Percentiles rank a stretch among this genome's conserved stretches.
Evolutionary conservation across 2,329 filamentous ascomycete species (phyloP).

Genomic region (Colletotrichum lindemuthianum): DNA sequence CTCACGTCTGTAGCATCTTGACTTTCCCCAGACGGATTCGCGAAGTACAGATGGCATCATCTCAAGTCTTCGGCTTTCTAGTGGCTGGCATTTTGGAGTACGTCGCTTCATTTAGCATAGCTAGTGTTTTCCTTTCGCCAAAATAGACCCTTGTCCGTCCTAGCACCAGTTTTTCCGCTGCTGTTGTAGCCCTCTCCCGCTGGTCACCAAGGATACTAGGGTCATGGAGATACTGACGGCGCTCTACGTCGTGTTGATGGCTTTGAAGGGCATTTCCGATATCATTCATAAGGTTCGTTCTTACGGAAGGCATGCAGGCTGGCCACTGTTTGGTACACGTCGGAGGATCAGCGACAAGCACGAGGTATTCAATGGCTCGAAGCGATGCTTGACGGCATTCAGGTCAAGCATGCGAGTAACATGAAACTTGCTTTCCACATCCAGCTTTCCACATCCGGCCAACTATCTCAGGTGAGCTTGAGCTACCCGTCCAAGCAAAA

Average conservation of each 20-base stretch:
- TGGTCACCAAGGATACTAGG: constrained; percentile 70
- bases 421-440: background rate
- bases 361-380: constrained; percentile 34
- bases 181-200: constrained; percentile 66
- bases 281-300: constrained; percentile 80
- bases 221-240: constrained; percentile 80
- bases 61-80: constrained; percentile 80
- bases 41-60: constrained; percentile 83
- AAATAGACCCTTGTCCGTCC: no score
- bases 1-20: constrained; percentile 5
- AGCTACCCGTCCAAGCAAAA: constrained; percentile 71
- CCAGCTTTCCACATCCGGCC: background rate
- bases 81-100: constrained; percentile 73
- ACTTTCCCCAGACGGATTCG: constrained; percentile 73
- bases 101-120: constrained; percentile 73
- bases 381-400: constrained; percentile 72
- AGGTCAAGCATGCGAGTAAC: constrained; percentile 71
- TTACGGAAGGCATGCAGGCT: constrained; percentile 83
- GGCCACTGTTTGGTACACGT: constrained; percentile 64
- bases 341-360: constrained; percentile 37
- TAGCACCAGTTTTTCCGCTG: no score
- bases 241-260: constrained; percentile 84
- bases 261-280: constrained; percentile 78
- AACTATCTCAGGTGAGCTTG: constrained; percentile 74
- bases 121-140: constrained; percentile 88